Base-by-base conservation (phyloP, 306 rosid genomes). In the Dicorynia guianensis region DNA sequence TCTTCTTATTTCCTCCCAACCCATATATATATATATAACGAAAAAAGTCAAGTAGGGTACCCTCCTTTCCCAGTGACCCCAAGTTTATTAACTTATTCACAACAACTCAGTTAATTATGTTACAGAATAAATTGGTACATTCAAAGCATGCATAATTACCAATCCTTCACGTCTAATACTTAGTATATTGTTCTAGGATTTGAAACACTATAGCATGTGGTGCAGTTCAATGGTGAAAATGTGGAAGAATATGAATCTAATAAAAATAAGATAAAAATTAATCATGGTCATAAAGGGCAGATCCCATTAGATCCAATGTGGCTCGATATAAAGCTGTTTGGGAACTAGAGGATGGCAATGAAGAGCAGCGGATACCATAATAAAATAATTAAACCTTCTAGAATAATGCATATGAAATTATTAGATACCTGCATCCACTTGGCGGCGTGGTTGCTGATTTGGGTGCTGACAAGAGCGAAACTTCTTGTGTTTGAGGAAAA, bases 371-470 rank as follows among this genome's bases (percentile, higher is more conserved):
- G 17, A 14, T 5, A 35, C 8, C 4, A 33, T 15, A 67, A 12
- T 3, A 20, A 8, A 42, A 19, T 15, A 42, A 64, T 52, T 34
- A 8, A 63, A 0, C 43, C n/a, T 9, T 25, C 7, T 8, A 34
- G 48, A 73, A 52, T 33, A 43, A 57, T 48, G 30, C 3, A 13
- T 12, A 40, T 8, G 40, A 54, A 49, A 77, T 14, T 54, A 59
- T 5, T 1, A 5, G 4, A 62, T 74, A 88, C 97, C 96, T 91
- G 97, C 97, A 92, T 89, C 97, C 96, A 92, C 57, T 92, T 89
- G 81, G 93, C 84, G 18, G 97, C 89, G 85, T 92, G 96, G 44
- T 81, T 55, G 82, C 95, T 9, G 85, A 90, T 39, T 90, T 86
- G 89, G 35, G 60, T n/a, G 80, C 78, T 33, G 17, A 86, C 84